Evolutionary conservation across 192 early-diverging fungal genomes (phyloP), one percentile per base, ranked within the genome.

Genomic region (Physocladia obscura): DNA sequence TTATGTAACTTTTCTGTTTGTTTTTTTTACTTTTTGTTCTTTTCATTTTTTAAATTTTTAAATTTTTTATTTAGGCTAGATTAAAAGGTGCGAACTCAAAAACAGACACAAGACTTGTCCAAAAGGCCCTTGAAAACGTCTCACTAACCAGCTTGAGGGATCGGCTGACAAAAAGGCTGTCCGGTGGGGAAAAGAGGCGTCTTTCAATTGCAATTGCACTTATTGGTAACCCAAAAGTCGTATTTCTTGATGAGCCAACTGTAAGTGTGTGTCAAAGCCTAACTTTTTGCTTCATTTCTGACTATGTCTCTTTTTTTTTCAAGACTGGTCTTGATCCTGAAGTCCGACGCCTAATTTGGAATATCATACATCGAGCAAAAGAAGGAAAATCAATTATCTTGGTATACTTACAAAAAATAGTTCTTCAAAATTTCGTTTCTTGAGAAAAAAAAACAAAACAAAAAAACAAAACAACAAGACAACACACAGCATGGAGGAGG

Each of bases 181-280:
- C 80, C 69, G 92, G 92, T 44, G 92, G 91, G 37, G 89, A 92
- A 74, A 91, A 91, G 69, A 81, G 92, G 39, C 71, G 69, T 73
- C 83, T 60, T 71, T 85, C 72, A 57, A 80, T 84, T 34, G 82
- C 82, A 4, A 79, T 84, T 52, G 82, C 82, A 4, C 64, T 84
- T 3, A 70, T 84, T 56, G 82, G 82, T 4, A 50, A 55, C 57
- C 91, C 92, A 1, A 74, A 68, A 17, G 84, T 91, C 29, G 86
- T 93, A 1, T 92, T 93, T 71, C 70, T 92, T 74, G 92, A 93
- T 73, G 92, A 92, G 71, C 90, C 91, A 22, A 92, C 90, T 49
- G 75, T 82, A 44, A 62, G 64, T 19, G 21, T 27, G 11, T 47
- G 11, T 13, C 44, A 47, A 47, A 13, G 13, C n/a, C n/a, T 54